A percentile compares a stretch with the other conserved stretches of the same genome.
Conservation (phyloP, 441 rosid species). For the Corymbia calophylla region DNA sequence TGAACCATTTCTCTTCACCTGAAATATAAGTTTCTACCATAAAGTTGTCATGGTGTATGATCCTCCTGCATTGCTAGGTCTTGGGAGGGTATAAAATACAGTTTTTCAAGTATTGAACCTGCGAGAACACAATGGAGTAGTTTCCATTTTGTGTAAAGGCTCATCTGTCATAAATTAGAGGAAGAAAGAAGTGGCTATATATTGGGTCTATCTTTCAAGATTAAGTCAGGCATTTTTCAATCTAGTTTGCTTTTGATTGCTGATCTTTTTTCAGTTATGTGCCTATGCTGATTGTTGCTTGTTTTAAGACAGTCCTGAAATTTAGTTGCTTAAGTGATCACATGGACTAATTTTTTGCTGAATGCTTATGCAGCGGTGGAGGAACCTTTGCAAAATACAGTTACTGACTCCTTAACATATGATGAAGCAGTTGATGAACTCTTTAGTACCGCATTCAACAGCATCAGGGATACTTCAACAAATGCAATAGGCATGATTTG, state of each 20-base stretch:
- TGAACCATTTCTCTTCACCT: background rate
- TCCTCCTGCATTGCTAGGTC: background rate
- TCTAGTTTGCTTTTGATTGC: background rate
- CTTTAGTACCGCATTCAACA: conserved; percentile 68
- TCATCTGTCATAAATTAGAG: background rate
- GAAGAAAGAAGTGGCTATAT: background rate
- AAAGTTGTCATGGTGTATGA: background rate
- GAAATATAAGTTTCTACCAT: background rate
- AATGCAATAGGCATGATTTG: conserved; percentile 55
- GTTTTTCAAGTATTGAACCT: background rate
- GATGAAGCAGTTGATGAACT: conserved; percentile 80
- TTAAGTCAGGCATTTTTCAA: background rate
- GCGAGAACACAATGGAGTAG: background rate
- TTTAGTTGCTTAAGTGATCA: background rate
- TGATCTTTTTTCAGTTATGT: background rate
- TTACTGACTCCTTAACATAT: conserved; percentile 39
- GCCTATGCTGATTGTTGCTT: background rate
- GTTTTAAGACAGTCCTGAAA: background rate
- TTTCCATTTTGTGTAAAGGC: background rate
- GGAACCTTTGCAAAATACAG: conserved; percentile 35
- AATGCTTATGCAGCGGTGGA: conserved; percentile 21
- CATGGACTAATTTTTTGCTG: background rate
- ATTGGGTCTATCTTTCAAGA: background rate
- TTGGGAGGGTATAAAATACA: background rate
- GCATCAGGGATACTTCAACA: conserved; percentile 60